A percentile compares a stretch with the other conserved stretches of the same genome.
These are phyloP conservation scores for Pilaira anomala DNA, from an alignment of 192 early-diverging fungal genomes.

Conservation along the genomic window DNA sequence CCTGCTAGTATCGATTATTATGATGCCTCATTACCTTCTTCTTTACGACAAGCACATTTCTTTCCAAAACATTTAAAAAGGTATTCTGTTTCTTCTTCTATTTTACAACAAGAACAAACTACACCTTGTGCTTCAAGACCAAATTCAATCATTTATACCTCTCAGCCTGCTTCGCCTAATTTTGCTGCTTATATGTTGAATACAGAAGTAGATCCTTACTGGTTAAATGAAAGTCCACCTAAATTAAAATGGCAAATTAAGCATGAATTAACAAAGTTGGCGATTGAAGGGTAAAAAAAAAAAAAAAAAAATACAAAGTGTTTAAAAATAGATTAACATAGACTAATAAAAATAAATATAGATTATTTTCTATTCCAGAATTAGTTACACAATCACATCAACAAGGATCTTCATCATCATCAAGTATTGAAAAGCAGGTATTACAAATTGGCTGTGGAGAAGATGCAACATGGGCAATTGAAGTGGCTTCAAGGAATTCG, in stretches of 20 bases:
- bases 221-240: background rate
- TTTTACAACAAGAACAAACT: background rate
- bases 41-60: conserved; percentile 2
- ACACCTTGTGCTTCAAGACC: conserved; percentile 10
- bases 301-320: background rate
- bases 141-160: background rate
- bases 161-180: conserved; percentile 8
- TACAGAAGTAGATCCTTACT: conserved; percentile 2
- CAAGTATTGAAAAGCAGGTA: conserved; percentile 18
- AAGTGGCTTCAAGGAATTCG: conserved; percentile 7
- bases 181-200: conserved; percentile 5
- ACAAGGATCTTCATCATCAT: too few relatives aligned
- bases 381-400: conserved; percentile 8
- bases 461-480: conserved; percentile 20
- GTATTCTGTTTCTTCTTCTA: conserved; percentile 2
- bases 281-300: conserved; percentile 26
- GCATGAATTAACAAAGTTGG: conserved; percentile 21
- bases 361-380: conserved; percentile 12
- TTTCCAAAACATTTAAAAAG: background rate
- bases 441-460: conserved; percentile 29
- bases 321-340: background rate
- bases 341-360: background rate
- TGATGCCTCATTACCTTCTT: background rate
- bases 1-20: background rate
- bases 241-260: conserved; percentile 5